These are phyloP conservation scores for Aspergillus puulaauensis DNA, from an alignment of 2,329 filamentous ascomycete genomes.

Conservation along the genomic window DNA sequence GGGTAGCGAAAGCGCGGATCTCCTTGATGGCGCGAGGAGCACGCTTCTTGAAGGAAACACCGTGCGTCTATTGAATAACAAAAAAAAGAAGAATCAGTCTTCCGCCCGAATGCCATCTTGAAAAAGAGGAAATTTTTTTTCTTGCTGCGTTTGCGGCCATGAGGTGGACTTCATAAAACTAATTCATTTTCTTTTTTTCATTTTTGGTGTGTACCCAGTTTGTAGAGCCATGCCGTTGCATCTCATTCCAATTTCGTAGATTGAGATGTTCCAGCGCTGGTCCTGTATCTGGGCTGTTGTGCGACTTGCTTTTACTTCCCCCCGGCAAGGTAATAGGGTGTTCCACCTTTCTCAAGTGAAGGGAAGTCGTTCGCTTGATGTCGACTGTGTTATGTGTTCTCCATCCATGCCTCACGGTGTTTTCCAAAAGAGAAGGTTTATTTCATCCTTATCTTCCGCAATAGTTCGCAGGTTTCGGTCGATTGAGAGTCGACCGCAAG, in stretches of 20 bases:
- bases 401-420: conserved; percentile 31
- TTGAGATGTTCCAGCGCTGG: neutral
- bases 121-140: conserved; percentile 14
- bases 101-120: conserved; percentile 58
- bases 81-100: conserved; percentile 59
- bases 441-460: conserved; percentile 9
- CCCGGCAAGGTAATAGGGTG: neutral
- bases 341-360: conserved; percentile 2
- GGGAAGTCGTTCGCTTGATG: conserved; percentile 2
- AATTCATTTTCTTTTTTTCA: conserved; percentile 47
- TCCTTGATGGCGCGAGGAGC: conserved; percentile 99
- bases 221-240: neutral
- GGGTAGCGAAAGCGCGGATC: conserved; percentile 90
- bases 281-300: neutral
- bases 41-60: conserved; percentile 99
- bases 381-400: conserved; percentile 25
- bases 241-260: conserved; percentile 12
- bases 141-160: conserved; percentile 39
- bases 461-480: conserved; percentile 18
- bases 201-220: conserved; percentile 9
- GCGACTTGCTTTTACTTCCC: conserved; percentile 4
- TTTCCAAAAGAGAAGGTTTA: conserved; percentile 13
- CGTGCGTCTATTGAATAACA: conserved; percentile 71
- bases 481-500: conserved; percentile 10
- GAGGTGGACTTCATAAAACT: conserved; percentile 72